phyloP scores from a whole-genome alignment of 768 basidiomycete genomes.

The Daedaleopsis nitida region DNA sequence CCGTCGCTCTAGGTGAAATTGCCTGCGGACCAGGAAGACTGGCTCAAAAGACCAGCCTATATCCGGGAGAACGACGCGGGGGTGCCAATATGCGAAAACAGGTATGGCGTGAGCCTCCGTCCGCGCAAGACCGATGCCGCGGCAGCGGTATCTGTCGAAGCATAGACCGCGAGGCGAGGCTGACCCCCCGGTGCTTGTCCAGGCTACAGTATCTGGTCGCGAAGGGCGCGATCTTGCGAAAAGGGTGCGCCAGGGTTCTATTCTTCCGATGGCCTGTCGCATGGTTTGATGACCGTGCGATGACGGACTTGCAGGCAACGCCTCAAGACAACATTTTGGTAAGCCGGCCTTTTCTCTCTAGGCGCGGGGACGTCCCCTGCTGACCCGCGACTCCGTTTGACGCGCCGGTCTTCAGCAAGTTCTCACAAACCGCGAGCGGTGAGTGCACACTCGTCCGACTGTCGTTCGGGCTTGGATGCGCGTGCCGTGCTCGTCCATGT shows the following conservation, averaged over 20 bases:
- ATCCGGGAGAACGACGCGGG: constrained; percentile 78
- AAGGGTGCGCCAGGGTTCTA: constrained; percentile 57
- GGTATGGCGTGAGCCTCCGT: constrained; percentile 43
- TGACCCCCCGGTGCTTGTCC: constrained; percentile 14
- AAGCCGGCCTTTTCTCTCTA: constrained; percentile 28
- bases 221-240: constrained; percentile 84
- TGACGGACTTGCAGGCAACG: constrained; percentile 58
- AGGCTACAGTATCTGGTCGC: constrained; percentile 87
- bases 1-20: constrained; percentile 68
- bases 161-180: neutral
- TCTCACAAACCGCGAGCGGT: constrained; percentile 61
- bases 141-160: neutral
- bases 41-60: constrained; percentile 82
- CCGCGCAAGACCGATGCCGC: neutral
- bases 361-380: neutral
- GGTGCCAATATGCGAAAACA: constrained; percentile 80
- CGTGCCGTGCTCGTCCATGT: neutral
- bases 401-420: constrained; percentile 54
- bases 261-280: constrained; percentile 2
- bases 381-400: neutral
- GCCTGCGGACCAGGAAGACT: constrained; percentile 85
- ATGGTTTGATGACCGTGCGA: constrained; percentile 27
- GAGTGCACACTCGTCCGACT: constrained; percentile 16
- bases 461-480: neutral
- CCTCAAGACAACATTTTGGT: constrained; percentile 83